Evolutionary conservation across 768 basidiomycete genomes (phyloP).

Genomic region (Suillus tomentosus): DNA sequence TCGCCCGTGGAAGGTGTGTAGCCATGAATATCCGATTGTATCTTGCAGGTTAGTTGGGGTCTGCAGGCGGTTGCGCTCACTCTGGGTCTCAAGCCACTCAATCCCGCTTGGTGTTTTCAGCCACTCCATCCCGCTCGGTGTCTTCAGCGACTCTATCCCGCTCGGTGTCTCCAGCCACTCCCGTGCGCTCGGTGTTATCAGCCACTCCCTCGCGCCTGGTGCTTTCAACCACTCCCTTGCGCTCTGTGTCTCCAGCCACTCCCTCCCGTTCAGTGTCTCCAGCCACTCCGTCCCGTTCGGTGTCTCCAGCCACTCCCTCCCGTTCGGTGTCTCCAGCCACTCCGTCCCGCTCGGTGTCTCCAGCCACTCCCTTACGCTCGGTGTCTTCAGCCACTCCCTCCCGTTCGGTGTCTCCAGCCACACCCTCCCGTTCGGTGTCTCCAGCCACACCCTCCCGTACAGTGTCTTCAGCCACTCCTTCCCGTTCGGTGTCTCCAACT

Average conservation of each 20-base stretch:
- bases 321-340: neutral
- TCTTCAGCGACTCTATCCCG: too few relatives aligned
- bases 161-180: too few relatives aligned
- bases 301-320: neutral
- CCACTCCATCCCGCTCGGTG: neutral
- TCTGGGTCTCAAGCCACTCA: too few relatives aligned
- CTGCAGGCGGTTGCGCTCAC: neutral
- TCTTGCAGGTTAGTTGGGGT: neutral
- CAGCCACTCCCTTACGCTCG: neutral
- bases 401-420: neutral
- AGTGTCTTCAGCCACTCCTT: neutral
- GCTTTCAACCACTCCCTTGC: too few relatives aligned
- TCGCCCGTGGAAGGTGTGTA: neutral
- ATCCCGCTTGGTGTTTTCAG: too few relatives aligned
- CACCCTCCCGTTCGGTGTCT: neutral
- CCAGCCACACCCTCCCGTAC: too few relatives aligned
- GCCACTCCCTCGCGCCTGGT: neutral
- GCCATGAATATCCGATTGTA: neutral
- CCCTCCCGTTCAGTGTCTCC: neutral
- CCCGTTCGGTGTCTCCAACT: neutral
- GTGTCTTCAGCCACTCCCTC: neutral
- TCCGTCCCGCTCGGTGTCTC: too few relatives aligned
- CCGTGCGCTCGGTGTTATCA: too few relatives aligned
- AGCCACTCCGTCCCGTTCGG: neutral
- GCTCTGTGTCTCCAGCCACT: neutral